Evolutionary conservation across 176 grass and related monocot genomes (phyloP).

Genomic region (Triticum dicoccoides): DNA sequence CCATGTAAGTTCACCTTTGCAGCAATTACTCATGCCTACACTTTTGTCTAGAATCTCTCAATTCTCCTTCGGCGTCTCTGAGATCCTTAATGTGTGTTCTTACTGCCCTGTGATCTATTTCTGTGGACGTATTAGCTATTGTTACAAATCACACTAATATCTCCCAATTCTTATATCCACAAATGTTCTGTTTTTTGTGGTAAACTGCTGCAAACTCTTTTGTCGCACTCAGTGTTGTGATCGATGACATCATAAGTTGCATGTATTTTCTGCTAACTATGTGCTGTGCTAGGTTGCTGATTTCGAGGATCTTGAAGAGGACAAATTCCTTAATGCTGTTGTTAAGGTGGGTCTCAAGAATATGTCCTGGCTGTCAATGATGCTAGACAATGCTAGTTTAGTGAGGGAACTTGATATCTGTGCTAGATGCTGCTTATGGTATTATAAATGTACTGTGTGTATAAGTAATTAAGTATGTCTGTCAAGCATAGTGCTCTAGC

Average conservation of each 20-base stretch:
- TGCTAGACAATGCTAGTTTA: neutral
- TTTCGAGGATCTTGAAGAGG: conserved; percentile 61
- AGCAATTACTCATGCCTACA: neutral
- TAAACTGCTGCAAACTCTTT: neutral
- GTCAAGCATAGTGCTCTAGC: conserved; percentile 16
- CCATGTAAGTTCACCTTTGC: neutral
- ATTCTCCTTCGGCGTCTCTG: neutral
- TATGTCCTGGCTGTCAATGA: neutral
- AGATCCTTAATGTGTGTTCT: neutral
- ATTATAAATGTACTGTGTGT: neutral
- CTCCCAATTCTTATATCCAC: neutral
- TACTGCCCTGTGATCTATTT: neutral
- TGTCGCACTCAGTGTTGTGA: neutral
- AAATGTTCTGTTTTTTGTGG: neutral
- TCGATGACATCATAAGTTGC: neutral
- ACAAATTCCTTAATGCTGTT: conserved; percentile 86
- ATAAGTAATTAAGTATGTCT: neutral
- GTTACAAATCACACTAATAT: neutral
- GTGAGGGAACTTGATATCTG: neutral
- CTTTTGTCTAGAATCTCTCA: neutral
- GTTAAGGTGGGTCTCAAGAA: conserved; percentile 66
- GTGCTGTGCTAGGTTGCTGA: conserved; percentile 52
- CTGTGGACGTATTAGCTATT: neutral
- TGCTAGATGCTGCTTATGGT: neutral
- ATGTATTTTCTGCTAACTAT: conserved; percentile 25